These are phyloP conservation scores for Drechslerella dactyloides DNA, from an alignment of 2,329 filamentous ascomycete genomes.

Conservation along the genomic window DNA sequence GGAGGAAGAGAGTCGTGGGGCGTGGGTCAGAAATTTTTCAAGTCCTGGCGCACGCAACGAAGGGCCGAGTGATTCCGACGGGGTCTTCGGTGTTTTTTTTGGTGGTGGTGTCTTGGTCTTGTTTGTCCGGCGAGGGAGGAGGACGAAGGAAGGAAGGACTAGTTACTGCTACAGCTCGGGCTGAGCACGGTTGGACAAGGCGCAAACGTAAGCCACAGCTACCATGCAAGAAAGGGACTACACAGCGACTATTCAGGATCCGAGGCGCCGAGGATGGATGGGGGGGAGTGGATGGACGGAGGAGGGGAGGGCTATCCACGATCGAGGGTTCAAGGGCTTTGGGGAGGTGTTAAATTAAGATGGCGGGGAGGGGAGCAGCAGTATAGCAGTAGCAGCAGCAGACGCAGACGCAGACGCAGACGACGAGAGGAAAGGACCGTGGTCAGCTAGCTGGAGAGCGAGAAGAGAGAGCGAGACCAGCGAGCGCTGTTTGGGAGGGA, in stretches of 20 bases:
- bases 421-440: slow-evolving; percentile 41
- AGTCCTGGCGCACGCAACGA: slow-evolving; percentile 68
- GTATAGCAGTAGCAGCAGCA: slow-evolving; percentile 42
- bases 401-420: slow-evolving; percentile 32
- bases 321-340: slow-evolving; percentile 8
- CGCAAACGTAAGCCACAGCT: slow-evolving; percentile 49
- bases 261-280: slow-evolving; percentile 8
- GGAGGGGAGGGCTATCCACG: slow-evolving; percentile 23
- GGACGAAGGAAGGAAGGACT: slow-evolving; percentile 28
- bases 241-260: slow-evolving; percentile 10
- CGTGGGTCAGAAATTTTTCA: slow-evolving; percentile 75
- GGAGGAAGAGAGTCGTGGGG: slow-evolving; percentile 68
- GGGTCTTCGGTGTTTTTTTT: neutral
- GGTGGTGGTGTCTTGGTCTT: slow-evolving; percentile 19
- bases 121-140: no score
- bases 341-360: slow-evolving; percentile 24
- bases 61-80: slow-evolving; percentile 40
- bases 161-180: slow-evolving; percentile 31
- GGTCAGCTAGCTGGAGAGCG: slow-evolving; percentile 44
- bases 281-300: slow-evolving; percentile 16
- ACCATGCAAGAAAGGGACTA: slow-evolving; percentile 32
- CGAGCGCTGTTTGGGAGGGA: slow-evolving; percentile 39
- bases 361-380: slow-evolving; percentile 44
- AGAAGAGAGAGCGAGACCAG: slow-evolving; percentile 13
- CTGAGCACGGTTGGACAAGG: slow-evolving; percentile 49